phyloP scores from a whole-genome alignment of 495 filamentous ascomycete genomes.

The Tuber microsphaerosporum region DNA sequence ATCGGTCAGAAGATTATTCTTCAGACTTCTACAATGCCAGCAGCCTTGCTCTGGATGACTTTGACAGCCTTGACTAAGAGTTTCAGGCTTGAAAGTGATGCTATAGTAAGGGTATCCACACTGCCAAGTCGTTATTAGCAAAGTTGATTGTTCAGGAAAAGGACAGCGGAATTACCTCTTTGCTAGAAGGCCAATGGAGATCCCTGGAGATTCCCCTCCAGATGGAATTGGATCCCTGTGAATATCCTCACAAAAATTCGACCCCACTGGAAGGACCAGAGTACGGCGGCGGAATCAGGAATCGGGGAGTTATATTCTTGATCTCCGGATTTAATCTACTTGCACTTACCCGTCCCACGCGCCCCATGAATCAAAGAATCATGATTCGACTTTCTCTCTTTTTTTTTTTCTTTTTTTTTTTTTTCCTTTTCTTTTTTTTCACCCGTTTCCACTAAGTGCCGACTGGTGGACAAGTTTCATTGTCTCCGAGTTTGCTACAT shows the following conservation, averaged over 20 bases:
- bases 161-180: neutral
- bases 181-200: neutral
- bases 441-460: neutral
- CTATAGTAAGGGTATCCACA: neutral
- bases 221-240: neutral
- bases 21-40: neutral
- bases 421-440: neutral
- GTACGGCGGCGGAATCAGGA: neutral
- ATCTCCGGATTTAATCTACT: slow-evolving; percentile 1
- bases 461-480: neutral
- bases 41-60: neutral
- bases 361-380: neutral
- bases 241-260: neutral
- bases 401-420: neutral
- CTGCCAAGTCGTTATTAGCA: neutral
- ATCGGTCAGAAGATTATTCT: neutral
- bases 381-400: neutral
- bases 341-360: neutral
- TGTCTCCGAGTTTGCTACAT: neutral
- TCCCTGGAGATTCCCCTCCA: neutral
- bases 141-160: neutral
- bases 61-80: neutral
- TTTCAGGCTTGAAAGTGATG: neutral
- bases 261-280: neutral
- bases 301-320: neutral